These are phyloP conservation scores for Hemileia vastatrix DNA, from an alignment of 1,284 basidiomycete species.

Conservation along the genomic window DNA sequence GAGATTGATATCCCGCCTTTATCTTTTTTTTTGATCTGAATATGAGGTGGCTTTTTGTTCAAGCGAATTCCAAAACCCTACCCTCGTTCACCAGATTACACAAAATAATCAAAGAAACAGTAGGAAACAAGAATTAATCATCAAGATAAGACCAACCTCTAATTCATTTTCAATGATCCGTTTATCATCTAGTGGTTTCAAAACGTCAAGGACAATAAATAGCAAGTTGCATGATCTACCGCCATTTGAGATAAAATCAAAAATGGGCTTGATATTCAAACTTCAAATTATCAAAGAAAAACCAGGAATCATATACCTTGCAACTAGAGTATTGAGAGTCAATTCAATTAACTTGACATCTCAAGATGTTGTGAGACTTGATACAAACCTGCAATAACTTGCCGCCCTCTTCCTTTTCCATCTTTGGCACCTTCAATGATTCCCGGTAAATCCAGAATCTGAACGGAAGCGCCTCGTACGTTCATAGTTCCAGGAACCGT, in stretches of 20 bases:
- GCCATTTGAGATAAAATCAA: constrained; percentile 3
- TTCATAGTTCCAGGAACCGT: constrained; percentile 93
- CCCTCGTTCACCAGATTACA: not conserved
- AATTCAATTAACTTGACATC: not conserved
- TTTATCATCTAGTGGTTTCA: constrained; percentile 93
- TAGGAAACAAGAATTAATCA: not conserved
- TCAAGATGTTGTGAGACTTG: not conserved
- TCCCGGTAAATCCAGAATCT: constrained; percentile 58
- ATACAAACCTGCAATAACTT: constrained; percentile 74
- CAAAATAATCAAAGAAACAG: not conserved
- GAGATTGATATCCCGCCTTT: constrained; percentile 88
- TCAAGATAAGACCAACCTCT: constrained; percentile 55
- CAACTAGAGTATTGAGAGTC: constrained; percentile 3
- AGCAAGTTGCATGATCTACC: constrained; percentile 94
- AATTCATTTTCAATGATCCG: constrained; percentile 80
- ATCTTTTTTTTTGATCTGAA: constrained; percentile 71
- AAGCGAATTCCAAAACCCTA: constrained; percentile 56
- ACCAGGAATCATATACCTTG: not conserved
- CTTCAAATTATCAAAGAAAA: not conserved
- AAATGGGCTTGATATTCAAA: not conserved
- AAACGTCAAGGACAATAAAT: constrained; percentile 94
- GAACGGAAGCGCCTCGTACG: constrained; percentile 83
- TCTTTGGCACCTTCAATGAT: constrained; percentile 99
- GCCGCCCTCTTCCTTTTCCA: constrained; percentile 91
- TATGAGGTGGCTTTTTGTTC: constrained; percentile 88